Conservation (phyloP, 768 basidiomycete species). For the Phlegmacium glaucopus region DNA sequence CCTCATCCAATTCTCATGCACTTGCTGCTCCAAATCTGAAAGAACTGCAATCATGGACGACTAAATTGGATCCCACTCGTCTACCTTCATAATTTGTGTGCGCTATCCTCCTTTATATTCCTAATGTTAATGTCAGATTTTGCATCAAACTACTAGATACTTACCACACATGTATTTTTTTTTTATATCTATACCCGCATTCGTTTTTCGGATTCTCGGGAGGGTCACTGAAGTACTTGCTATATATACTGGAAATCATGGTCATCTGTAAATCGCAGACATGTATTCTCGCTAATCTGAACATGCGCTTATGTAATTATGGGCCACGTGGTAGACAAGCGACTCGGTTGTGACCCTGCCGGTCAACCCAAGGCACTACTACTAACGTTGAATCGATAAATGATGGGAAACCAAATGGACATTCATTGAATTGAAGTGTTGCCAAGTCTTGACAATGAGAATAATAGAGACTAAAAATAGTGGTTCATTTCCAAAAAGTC, state of each 20-base stretch:
- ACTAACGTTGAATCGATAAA: too few species aligned
- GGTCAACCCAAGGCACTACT: too few species aligned
- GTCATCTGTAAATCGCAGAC: too few species aligned
- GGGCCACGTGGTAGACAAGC: too few species aligned
- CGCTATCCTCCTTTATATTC: slow-evolving; percentile 9
- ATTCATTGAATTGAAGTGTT: background rate
- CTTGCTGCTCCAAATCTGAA: slow-evolving; percentile 78
- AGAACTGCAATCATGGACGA: slow-evolving; percentile 83
- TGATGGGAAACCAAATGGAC: background rate
- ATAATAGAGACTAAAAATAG: slow-evolving; percentile 1
- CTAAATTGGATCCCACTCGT: slow-evolving; percentile 81
- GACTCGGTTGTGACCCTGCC: too few species aligned
- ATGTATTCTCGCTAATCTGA: too few species aligned
- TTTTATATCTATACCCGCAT: slow-evolving; percentile 11
- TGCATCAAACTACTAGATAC: slow-evolving; percentile 8
- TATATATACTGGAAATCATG: too few species aligned
- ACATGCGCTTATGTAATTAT: too few species aligned
- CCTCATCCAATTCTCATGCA: slow-evolving; percentile 88
- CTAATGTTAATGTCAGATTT: slow-evolving; percentile 7
- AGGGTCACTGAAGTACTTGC: too few species aligned
- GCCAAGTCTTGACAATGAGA: too few species aligned
- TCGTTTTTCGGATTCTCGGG: background rate
- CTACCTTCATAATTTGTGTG: slow-evolving; percentile 31
- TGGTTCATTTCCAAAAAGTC: background rate
- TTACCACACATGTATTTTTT: slow-evolving; percentile 16